Evolutionary conservation across 345 rosid genomes (phyloP), one percentile per base, ranked within the genome.

Genomic region (Draba incana): DNA sequence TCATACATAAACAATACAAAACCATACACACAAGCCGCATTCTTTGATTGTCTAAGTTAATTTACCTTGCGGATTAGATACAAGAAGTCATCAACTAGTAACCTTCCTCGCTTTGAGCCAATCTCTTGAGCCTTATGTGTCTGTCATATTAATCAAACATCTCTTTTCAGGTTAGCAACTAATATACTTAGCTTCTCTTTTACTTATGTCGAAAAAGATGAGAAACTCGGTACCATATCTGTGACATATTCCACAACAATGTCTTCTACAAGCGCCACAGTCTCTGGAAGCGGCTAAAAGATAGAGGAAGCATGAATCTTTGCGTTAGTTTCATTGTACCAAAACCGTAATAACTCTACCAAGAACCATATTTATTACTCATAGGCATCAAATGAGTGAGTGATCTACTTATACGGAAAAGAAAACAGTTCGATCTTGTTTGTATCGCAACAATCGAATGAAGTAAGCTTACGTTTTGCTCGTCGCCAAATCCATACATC

Each of bases 401-500:
- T 33, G 37, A 33, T 28, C 31, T 10, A 31, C 38, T 10, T 27
- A 28, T 31, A 46, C 16, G 44, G 46, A 11, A 7, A 7, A 1
- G 2, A 3, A 33, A 35, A 8, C 55, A 64, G 5, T 0, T 43
- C 41, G 10, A 28, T 5, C 1, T 28, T 9, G 53, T 28, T 45
- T 42, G 30, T 5, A 51, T 28, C 0, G 10, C 27, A 48, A 47
- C 14, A 45, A 31, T 8, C 4, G 5, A 57, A n/a, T 9, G 25
- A 57, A 58, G 48, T 7, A 2, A 64, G 70, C 94, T 83, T 81
- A 88, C 92, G 72, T 88, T 91, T 53, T 85, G 77, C 66, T 93
- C 97, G 67, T 93, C 97, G 10, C 99, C 95, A 30, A 89, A 91
- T 27, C 97, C 97, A 79, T 85, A 91, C 95, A 94, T 89, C 97